Percentiles rank a stretch among this genome's conserved stretches.
Conservation (phyloP, 768 basidiomycete species). For the Russula earlei region DNA sequence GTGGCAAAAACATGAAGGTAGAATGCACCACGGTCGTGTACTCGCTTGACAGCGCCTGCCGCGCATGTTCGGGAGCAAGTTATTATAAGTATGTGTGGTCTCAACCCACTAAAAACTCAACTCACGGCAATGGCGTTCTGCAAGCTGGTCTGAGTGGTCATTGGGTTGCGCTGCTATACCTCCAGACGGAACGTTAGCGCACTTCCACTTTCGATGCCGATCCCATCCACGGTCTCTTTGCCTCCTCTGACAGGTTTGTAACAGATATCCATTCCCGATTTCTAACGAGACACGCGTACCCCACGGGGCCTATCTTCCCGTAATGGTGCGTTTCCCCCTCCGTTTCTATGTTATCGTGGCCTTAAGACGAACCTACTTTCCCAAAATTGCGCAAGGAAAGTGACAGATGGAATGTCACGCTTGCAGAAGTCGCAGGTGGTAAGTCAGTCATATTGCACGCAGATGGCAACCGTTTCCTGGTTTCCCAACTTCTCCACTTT, state of each 20-base stretch:
- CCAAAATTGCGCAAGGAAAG: neutral
- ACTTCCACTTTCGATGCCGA: too few relatives aligned
- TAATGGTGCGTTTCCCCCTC: neutral
- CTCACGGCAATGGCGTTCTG: neutral
- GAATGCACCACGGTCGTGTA: neutral
- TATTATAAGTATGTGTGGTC: too few relatives aligned
- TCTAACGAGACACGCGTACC: neutral
- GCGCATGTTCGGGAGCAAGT: neutral
- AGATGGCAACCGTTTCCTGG: neutral
- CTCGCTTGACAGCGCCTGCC: slow-evolving; percentile 5
- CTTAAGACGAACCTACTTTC: neutral
- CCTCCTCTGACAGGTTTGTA: neutral
- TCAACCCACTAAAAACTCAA: neutral
- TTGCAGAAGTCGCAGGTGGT: neutral
- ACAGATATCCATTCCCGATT: neutral
- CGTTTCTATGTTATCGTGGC: neutral
- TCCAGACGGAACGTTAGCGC: neutral
- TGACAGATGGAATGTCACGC: neutral
- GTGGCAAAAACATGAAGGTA: too few relatives aligned
- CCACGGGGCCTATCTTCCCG: neutral
- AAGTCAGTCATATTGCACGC: neutral
- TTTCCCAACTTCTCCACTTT: neutral
- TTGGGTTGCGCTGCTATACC: neutral
- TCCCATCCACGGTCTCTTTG: too few relatives aligned
- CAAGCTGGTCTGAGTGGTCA: slow-evolving; percentile 1